Percentiles rank a stretch among this genome's conserved stretches.
Conservation (phyloP, 1,284 basidiomycete species). For the Pterulicium gracile region DNA sequence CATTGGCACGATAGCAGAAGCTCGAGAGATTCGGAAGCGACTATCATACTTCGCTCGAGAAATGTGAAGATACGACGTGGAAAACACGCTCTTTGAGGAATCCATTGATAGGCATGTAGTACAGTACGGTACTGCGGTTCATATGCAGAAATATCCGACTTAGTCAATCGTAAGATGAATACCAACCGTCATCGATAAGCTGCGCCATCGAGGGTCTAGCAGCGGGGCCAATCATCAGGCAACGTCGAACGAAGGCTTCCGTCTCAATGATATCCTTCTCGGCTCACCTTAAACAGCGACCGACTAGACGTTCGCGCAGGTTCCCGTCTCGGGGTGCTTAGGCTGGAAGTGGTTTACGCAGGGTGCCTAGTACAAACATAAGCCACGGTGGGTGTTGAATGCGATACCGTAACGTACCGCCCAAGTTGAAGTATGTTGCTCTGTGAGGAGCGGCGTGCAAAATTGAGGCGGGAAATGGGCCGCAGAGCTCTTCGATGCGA, state of each 20-base stretch:
- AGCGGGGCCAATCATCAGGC: background rate
- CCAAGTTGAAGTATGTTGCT: background rate
- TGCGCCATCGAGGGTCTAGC: background rate
- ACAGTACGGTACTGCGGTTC: too few relatives aligned
- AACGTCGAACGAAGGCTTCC: background rate
- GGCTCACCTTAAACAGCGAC: background rate
- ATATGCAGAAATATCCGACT: too few relatives aligned
- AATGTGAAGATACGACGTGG: too few relatives aligned
- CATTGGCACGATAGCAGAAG: too few relatives aligned
- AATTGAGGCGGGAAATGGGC: background rate
- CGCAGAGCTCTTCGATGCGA: background rate
- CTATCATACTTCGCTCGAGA: too few relatives aligned
- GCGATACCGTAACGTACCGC: background rate
- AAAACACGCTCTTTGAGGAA: too few relatives aligned
- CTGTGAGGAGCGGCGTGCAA: background rate
- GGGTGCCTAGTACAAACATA: background rate
- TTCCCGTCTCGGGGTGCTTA: background rate
- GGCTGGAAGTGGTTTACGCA: background rate
- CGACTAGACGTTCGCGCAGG: background rate
- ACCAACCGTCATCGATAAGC: background rate
- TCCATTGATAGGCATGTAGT: too few relatives aligned
- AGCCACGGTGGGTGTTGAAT: background rate
- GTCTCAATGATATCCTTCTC: background rate
- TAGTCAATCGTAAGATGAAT: too few relatives aligned
- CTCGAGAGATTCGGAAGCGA: too few relatives aligned